Evolutionary conservation across 441 rosid species (phyloP).

Genomic region (Geranium incanum): DNA sequence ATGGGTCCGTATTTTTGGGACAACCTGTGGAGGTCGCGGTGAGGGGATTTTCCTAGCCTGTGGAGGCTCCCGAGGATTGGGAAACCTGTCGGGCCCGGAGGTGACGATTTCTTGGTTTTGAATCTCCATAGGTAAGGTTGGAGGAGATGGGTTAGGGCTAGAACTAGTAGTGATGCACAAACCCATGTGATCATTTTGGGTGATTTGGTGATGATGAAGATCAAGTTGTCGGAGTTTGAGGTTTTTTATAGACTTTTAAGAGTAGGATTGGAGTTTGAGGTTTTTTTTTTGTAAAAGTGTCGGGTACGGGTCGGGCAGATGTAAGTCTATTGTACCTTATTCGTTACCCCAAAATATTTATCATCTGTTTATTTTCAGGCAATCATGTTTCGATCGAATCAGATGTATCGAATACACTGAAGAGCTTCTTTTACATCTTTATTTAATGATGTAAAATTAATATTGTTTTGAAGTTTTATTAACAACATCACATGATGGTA

Average conservation of each 20-base stretch:
- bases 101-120: conserved; percentile 29
- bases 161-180: conserved; percentile 9
- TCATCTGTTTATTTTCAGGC: no score
- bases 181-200: conserved; percentile 15
- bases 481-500: no score
- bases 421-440: no score
- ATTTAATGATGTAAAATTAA: no score
- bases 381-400: no score
- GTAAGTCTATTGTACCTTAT: no score
- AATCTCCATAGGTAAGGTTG: conserved; percentile 2
- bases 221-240: background rate
- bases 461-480: no score
- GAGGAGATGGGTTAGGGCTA: conserved; percentile 13
- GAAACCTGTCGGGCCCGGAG: conserved; percentile 39
- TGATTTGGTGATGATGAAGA: background rate
- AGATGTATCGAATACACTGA: no score
- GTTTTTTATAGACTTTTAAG: background rate
- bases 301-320: no score
- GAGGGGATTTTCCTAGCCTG: conserved; percentile 33
- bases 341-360: no score
- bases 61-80: conserved; percentile 43
- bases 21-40: conserved; percentile 27
- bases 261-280: no score
- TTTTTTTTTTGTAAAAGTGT: no score
- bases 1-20: conserved; percentile 39